Evolutionary conservation across 2,329 filamentous ascomycete species (phyloP), one percentile per base, ranked within the genome.

Genomic region (Monilinia vaccinii-corymbosi): DNA sequence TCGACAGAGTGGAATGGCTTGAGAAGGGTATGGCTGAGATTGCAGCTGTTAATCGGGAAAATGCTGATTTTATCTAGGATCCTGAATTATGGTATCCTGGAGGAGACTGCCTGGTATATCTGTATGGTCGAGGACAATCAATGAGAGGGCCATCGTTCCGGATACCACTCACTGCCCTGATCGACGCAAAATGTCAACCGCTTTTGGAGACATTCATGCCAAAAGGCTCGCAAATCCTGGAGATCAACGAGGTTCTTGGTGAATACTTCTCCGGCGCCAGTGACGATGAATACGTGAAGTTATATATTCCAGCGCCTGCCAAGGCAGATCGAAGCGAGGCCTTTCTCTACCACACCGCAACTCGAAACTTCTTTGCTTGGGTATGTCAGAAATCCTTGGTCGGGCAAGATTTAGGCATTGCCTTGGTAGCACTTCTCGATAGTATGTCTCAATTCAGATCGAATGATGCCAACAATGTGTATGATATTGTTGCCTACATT

Each of bases 281-380:
- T 58, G 56, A 56, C 8, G 23, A 55, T 23, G 56, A 50, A 11
- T 57, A 50, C 32, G 73, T 75, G 59, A 84, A 91, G 55, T 75
- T 92, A 1, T 90, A 85, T 69, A 83, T 93, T n/a, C 83, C 88
- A 2, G 77, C 86, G 1, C 86, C 87, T 0, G 69, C 78, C 1
- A 73, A 75, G 38, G 73, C 77, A 5, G 77, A 80, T 51, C 78
- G 79, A 64, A 75, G 79, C 4, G 78, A 85, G 62, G 75, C 81
- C 0, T 82, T 84, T 65, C 72, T 77, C 42, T 87, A 87, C 71
- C 85, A 90, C 66, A 70, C 90, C 6, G 82, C 84, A 1, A 88
- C 83, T 3, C 81, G 89, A 16, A 93, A 93, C 68, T 82, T 91
- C 66, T 86, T 92, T 61, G 88, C 89, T 4, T 91, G 85, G 77